A percentile compares a stretch with the other conserved stretches of the same genome.
Evolutionary conservation across 2,329 filamentous ascomycete genomes (phyloP).

Genomic region (Alternaria consortialis): DNA sequence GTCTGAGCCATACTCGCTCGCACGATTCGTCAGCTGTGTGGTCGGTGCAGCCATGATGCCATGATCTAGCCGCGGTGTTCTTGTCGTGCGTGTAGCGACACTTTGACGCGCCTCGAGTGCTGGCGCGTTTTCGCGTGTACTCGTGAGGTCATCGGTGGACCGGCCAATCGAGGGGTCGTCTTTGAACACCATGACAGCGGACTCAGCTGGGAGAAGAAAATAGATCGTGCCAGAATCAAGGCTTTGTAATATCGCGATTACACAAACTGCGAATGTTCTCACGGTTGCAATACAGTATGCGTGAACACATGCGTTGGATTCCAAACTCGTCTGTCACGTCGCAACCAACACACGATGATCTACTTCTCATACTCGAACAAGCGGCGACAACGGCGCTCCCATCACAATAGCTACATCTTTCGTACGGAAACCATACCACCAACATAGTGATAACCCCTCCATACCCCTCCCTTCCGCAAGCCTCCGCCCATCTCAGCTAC

Average conservation of each 20-base stretch:
- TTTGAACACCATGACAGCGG: neutral
- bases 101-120: conserved; percentile 18
- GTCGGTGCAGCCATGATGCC: conserved; percentile 37
- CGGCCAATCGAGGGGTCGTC: conserved; percentile 9
- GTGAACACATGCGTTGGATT: too few species aligned
- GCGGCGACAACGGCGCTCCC: too few species aligned
- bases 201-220: neutral
- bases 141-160: conserved; percentile 26
- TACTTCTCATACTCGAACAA: too few species aligned
- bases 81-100: conserved; percentile 14
- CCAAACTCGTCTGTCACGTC: too few species aligned
- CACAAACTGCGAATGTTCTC: neutral
- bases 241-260: neutral
- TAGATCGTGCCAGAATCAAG: neutral
- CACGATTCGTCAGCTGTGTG: conserved; percentile 18
- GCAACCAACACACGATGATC: too few species aligned
- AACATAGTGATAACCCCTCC: too few species aligned
- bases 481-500: neutral
- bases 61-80: conserved; percentile 21
- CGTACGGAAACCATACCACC: too few species aligned
- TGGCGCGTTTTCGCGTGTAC: conserved; percentile 23
- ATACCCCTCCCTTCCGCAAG: too few species aligned
- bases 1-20: conserved; percentile 71
- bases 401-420: too few species aligned
- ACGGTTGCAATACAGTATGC: too few species aligned